A percentile compares a stretch with the other conserved stretches of the same genome.
These are phyloP conservation scores for Mycena sp. DNA, from an alignment of 1,284 basidiomycete species.

Conservation along the genomic window DNA sequence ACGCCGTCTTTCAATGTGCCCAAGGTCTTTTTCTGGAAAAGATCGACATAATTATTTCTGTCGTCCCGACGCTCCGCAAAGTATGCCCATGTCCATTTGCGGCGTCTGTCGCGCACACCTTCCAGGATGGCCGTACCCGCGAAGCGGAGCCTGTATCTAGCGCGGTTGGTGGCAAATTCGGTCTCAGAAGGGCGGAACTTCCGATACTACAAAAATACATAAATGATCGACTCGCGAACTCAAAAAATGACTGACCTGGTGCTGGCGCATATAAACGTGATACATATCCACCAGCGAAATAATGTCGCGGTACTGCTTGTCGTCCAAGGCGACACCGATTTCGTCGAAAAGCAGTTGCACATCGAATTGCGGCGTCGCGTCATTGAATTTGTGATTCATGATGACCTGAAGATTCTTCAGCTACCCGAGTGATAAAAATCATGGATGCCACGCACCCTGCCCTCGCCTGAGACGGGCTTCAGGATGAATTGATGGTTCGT, in stretches of 20 bases:
- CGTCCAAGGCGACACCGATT: conserved; percentile 93
- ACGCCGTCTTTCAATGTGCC: conserved; percentile 63
- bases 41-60: conserved; percentile 83
- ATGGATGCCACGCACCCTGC: conserved; percentile 66
- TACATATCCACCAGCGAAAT: conserved; percentile 97
- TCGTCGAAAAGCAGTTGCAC: conserved; percentile 93
- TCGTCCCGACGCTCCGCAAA: conserved; percentile 92
- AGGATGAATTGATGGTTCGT: conserved; percentile 93
- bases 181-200: conserved; percentile 78
- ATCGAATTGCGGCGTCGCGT: conserved; percentile 87
- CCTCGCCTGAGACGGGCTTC: conserved; percentile 96
- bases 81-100: conserved; percentile 94
- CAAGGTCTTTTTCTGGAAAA: conserved; percentile 86
- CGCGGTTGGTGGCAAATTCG: conserved; percentile 73
- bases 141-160: conserved; percentile 84
- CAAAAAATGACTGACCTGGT: conserved; percentile 67
- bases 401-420: conserved; percentile 64
- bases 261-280: conserved; percentile 93
- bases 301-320: conserved; percentile 95
- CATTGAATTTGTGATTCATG: conserved; percentile 85
- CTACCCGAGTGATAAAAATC: conserved; percentile 25
- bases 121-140: conserved; percentile 87
- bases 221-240: conserved; percentile 2
- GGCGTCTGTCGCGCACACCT: conserved; percentile 88
- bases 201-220: conserved; percentile 69